A percentile compares a stretch with the other conserved stretches of the same genome.
Conservation (phyloP, 75 land plant genomes). For the Cunninghamia lanceolata region DNA sequence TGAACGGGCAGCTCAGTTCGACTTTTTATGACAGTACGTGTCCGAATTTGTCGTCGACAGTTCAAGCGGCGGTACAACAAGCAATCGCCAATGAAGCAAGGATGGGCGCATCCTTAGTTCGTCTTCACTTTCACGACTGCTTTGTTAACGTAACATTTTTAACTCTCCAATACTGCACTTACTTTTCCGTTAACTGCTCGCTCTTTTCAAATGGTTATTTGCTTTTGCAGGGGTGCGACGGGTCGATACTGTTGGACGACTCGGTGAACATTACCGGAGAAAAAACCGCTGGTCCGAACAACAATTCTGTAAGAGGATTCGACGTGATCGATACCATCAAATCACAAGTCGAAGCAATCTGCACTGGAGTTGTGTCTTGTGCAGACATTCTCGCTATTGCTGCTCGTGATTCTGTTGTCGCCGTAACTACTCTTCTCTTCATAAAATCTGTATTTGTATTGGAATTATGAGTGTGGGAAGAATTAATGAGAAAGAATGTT, state of each 20-base stretch:
- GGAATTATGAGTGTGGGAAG: too few relatives aligned
- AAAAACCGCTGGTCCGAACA: neutral
- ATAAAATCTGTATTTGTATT: neutral
- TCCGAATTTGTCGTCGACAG: conserved; percentile 30
- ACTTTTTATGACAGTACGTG: conserved; percentile 45
- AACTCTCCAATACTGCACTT: neutral
- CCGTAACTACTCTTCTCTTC: neutral
- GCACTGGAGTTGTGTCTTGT: neutral
- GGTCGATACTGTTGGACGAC: neutral
- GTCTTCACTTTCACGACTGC: conserved; percentile 74
- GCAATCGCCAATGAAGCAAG: conserved; percentile 41
- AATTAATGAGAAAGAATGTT: too few relatives aligned
- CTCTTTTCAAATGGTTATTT: neutral
- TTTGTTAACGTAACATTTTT: conserved; percentile 49
- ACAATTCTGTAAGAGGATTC: neutral
- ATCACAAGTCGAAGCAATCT: neutral
- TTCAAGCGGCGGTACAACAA: conserved; percentile 24
- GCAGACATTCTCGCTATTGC: neutral
- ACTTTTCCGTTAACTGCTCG: too few relatives aligned
- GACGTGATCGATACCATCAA: neutral
- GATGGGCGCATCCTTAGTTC: conserved; percentile 76
- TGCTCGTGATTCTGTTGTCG: neutral
- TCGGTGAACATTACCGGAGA: neutral
- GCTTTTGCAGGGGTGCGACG: neutral
- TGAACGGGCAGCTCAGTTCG: conserved; percentile 28